These are phyloP conservation scores for Russula lepida DNA, from an alignment of 768 basidiomycete genomes.

Conservation along the genomic window DNA sequence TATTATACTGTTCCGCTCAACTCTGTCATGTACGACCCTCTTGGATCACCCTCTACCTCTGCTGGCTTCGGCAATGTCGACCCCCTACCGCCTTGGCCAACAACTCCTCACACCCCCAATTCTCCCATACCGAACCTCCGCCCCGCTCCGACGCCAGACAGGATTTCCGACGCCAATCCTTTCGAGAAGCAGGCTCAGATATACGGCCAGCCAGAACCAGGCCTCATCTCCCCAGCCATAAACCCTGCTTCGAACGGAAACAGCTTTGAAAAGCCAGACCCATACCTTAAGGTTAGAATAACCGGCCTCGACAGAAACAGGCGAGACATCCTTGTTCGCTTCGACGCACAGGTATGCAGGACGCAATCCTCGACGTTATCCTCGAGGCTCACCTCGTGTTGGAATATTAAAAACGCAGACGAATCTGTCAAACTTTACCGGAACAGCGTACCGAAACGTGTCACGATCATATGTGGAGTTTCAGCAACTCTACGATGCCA, in stretches of 20 bases:
- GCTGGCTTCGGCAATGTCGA: conserved; percentile 40
- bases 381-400: not conserved
- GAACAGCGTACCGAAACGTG: conserved; percentile 84
- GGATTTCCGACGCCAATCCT: conserved; percentile 37
- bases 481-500: conserved; percentile 85
- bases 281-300: conserved; percentile 84
- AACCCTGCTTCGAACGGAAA: conserved; percentile 59
- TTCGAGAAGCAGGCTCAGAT: conserved; percentile 80
- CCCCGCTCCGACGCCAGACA: conserved; percentile 49
- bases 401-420: conserved; percentile 44
- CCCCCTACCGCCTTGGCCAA: conserved; percentile 63
- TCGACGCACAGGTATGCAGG: conserved; percentile 81
- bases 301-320: conserved; percentile 90
- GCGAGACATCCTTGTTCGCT: conserved; percentile 85
- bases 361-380: not conserved
- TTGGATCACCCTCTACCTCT: conserved; percentile 35
- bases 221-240: conserved; percentile 68
- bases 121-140: conserved; percentile 66
- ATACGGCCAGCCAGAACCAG: conserved; percentile 78
- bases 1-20: not conserved
- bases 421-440: conserved; percentile 86
- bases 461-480: conserved; percentile 94
- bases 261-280: conserved; percentile 66
- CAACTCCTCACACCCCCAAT: conserved; percentile 66
- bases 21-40: conserved; percentile 60